Evolutionary conservation across 179 eudicot genomes (phyloP), one percentile per base, ranked within the genome.

Genomic region (Silene noctiflora): DNA sequence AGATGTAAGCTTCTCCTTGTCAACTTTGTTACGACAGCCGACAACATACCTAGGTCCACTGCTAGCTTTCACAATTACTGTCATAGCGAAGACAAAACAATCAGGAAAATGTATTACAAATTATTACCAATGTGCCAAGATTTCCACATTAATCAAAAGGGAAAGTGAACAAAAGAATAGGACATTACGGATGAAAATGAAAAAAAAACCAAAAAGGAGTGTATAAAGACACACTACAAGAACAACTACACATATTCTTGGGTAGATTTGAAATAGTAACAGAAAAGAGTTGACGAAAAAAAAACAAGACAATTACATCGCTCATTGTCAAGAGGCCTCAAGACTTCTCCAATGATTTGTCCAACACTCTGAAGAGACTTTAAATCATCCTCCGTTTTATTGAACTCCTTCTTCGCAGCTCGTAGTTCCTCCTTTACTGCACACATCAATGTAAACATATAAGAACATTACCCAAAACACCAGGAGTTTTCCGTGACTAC

Each of bases 351-450:
- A 17, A 96, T 96, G 78, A 96, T 93, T 84, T 96, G 98, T 17
- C 99, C 99, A 83, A 96, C 99, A 79, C 99, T 96, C 83, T 96
- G 98, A 71, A 93, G 96, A 4, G 99, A 91, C 89, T 96, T 96
- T 75, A 96, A 83, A 85, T 96, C 98, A 85, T 93, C 98, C 81
- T 96, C 99, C 0, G 98, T 96, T 84, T 96, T 96, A 66, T 89
- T 87, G 77, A 83, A 96, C 74, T 96, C 99, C 87, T 93, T 96
- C 77, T 93, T 93, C 8, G 87, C 86, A 61, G 80, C 72, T 77
- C 93, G 86, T 74, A 93, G 75, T 31, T 83, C 91, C 69, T 93
- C 96, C 73, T 89, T 89, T 74, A 87, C 97, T 96, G 90, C 55
- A 77, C 6, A 80, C 51, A 83, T 70, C 12, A 25, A 76, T 44